phyloP scores from a whole-genome alignment of 2,329 filamentous ascomycete species.

The Thelonectria olida region DNA sequence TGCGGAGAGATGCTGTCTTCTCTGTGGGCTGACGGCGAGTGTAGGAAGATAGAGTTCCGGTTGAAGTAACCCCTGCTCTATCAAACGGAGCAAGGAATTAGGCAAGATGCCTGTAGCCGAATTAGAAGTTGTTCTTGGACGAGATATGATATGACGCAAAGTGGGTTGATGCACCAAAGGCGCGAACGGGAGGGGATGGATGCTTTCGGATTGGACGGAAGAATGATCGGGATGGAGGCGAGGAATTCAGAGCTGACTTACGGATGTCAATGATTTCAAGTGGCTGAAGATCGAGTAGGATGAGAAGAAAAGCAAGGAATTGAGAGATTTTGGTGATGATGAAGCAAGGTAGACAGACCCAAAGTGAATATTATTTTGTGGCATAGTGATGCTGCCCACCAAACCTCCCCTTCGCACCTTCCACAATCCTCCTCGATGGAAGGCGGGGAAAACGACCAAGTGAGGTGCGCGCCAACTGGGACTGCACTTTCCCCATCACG shows the following conservation, averaged over 20 bases:
- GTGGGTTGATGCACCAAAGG: not conserved
- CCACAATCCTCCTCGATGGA: too few relatives aligned
- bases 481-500: not conserved
- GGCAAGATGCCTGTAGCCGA: slow-evolving; percentile 6
- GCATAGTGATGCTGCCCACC: not conserved
- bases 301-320: not conserved
- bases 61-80: slow-evolving; percentile 1
- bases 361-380: not conserved
- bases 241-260: slow-evolving; percentile 9
- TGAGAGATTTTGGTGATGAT: slow-evolving; percentile 9
- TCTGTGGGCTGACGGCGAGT: slow-evolving; percentile 26
- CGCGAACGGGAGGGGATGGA: slow-evolving; percentile 1
- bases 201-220: not conserved
- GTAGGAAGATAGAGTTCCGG: not conserved
- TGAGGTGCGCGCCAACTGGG: not conserved
- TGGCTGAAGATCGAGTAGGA: not conserved
- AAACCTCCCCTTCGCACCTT: not conserved
- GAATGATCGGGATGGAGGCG: not conserved
- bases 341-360: not conserved
- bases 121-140: not conserved
- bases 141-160: not conserved
- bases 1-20: not conserved
- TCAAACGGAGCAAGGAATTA: not conserved
- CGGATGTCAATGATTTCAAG: not conserved
- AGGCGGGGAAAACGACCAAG: slow-evolving; percentile 6